Percentiles rank a stretch among this genome's conserved stretches.
Evolutionary conservation across 1,284 basidiomycete species (phyloP).

Genomic region (Ganoderma meredithae): DNA sequence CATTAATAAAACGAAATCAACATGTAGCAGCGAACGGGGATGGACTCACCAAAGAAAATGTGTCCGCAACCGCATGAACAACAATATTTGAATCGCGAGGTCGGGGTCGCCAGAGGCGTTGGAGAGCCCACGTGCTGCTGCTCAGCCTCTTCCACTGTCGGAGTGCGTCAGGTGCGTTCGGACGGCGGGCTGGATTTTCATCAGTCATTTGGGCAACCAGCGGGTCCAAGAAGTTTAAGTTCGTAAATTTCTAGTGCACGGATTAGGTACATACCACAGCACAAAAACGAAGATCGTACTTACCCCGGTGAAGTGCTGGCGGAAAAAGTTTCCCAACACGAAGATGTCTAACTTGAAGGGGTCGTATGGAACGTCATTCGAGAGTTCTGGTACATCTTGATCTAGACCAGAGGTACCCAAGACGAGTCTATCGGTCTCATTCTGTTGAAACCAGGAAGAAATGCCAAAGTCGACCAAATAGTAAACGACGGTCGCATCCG

Average conservation of each 20-base stretch:
- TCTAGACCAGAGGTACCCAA: background rate
- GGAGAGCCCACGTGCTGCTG: too few relatives aligned
- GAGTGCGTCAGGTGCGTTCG: too few relatives aligned
- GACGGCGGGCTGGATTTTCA: too few relatives aligned
- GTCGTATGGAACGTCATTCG: background rate
- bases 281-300: background rate
- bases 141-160: too few relatives aligned
- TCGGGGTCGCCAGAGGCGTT: too few relatives aligned
- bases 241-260: background rate
- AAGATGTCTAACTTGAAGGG: background rate
- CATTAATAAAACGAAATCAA: background rate
- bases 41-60: too few relatives aligned
- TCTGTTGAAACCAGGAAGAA: background rate
- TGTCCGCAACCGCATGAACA: too few relatives aligned
- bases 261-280: background rate
- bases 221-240: background rate
- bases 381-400: background rate
- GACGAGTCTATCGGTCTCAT: background rate
- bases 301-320: background rate
- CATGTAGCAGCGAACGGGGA: background rate
- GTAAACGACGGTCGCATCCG: background rate
- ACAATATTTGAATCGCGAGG: too few relatives aligned
- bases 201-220: too few relatives aligned
- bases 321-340: background rate
- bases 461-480: background rate